A percentile compares a stretch with the other conserved stretches of the same genome.
phyloP scores from a whole-genome alignment of 2,329 filamentous ascomycete species.

The Verticillium zaregamsianum region DNA sequence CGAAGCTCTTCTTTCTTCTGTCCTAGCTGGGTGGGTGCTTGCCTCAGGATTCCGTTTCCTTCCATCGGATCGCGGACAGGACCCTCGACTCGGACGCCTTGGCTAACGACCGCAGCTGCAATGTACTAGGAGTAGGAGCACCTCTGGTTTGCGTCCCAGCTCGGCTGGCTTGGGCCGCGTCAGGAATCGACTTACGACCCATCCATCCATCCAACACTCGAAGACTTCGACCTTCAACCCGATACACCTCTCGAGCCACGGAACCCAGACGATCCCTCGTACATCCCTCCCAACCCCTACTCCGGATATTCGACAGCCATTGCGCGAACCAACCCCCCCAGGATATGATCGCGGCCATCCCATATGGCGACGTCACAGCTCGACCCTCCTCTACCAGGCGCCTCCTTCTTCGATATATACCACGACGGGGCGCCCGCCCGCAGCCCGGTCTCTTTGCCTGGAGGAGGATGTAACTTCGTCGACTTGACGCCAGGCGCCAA shows the following conservation, averaged over 20 bases:
- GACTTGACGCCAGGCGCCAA: slow-evolving; percentile 48
- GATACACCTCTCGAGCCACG: slow-evolving; percentile 7
- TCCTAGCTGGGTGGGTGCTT: background rate
- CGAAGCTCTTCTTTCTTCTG: background rate
- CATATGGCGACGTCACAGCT: slow-evolving; percentile 51
- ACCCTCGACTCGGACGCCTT: background rate
- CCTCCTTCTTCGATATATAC: slow-evolving; percentile 52
- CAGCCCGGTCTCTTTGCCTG: slow-evolving; percentile 35
- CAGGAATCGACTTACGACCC: slow-evolving; percentile 5
- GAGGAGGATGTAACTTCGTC: slow-evolving; percentile 54
- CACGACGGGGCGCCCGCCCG: slow-evolving; percentile 36
- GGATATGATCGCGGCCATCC: slow-evolving; percentile 27
- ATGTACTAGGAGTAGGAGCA: slow-evolving; percentile 27
- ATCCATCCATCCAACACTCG: background rate
- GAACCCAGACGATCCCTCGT: slow-evolving; percentile 7
- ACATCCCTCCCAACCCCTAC: background rate
- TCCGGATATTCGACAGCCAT: slow-evolving; percentile 7
- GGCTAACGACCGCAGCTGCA: slow-evolving; percentile 14
- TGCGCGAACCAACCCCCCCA: slow-evolving; percentile 6
- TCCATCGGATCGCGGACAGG: background rate
- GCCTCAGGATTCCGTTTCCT: background rate
- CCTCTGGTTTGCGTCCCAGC: slow-evolving; percentile 27
- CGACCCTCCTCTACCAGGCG: slow-evolving; percentile 36
- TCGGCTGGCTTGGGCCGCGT: slow-evolving; percentile 26
- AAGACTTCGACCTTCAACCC: slow-evolving; percentile 9